These are phyloP conservation scores for Microdochium paspali DNA, from an alignment of 2,329 filamentous ascomycete genomes.

Conservation along the genomic window DNA sequence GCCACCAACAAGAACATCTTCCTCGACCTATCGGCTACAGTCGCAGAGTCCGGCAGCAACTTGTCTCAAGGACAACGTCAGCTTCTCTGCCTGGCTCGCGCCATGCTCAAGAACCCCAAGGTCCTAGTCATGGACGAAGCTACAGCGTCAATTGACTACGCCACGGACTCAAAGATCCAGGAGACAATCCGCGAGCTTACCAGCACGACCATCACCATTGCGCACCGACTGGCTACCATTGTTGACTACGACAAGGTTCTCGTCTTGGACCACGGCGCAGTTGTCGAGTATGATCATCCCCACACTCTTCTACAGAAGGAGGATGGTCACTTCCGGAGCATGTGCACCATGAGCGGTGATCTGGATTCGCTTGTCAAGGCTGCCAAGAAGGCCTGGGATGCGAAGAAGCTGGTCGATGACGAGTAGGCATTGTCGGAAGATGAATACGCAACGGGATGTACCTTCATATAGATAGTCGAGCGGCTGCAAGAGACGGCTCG, in stretches of 20 bases:
- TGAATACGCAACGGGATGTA: background rate
- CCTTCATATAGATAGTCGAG: background rate
- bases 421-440: slow-evolving; percentile 10
- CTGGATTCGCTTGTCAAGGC: slow-evolving; percentile 38
- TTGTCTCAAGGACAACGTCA: slow-evolving; percentile 94
- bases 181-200: slow-evolving; percentile 89
- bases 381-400: slow-evolving; percentile 42
- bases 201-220: slow-evolving; percentile 93
- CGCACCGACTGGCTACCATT: slow-evolving; percentile 90
- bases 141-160: slow-evolving; percentile 94
- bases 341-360: slow-evolving; percentile 58
- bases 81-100: slow-evolving; percentile 84
- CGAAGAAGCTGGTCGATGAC: slow-evolving; percentile 27
- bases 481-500: too few species aligned
- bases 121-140: slow-evolving; percentile 99
- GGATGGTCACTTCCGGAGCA: slow-evolving; percentile 51
- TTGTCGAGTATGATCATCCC: slow-evolving; percentile 87
- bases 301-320: slow-evolving; percentile 68
- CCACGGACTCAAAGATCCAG: slow-evolving; percentile 91
- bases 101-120: slow-evolving; percentile 81
- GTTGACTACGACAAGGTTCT: slow-evolving; percentile 97
- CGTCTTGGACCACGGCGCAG: slow-evolving; percentile 79
- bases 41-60: slow-evolving; percentile 87
- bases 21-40: slow-evolving; percentile 70
- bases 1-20: slow-evolving; percentile 91